Evolutionary conservation across 2,329 filamentous ascomycete species (phyloP), one percentile per base, ranked within the genome.

Genomic region (Arthrobotrys conoides): DNA sequence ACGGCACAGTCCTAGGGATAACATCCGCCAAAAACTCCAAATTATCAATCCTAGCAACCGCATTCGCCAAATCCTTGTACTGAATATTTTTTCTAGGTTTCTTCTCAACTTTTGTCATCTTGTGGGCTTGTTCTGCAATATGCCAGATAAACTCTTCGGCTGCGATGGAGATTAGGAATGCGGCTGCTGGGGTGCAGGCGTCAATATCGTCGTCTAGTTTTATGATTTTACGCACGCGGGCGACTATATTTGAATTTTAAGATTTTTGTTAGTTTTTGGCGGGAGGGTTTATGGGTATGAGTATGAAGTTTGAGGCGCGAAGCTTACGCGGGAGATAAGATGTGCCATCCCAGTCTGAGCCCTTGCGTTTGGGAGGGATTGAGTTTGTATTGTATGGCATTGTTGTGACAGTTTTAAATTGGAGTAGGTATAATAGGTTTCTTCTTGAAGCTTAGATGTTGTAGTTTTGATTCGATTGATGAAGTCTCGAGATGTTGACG

Each of bases 131-230:
- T 80, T 92, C 89, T 20, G 94, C 91, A 27, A 99, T 89, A 84
- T 98, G 92, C 84, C 97, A 93, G 81, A 99, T 91, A 86, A 99
- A 98, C 88, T 97, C 91, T 86, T 99, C 96, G 91, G 96, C 94
- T 22, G 96, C 96, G 77, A 97, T 88, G 0, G 95, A 94, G 82
- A 98, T 96, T 72, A 95, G 91, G 84, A 98, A 98, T 20, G 94
- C 92, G 68, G 95, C 95, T 83, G 97, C 97, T 84, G 94, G 97
- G 57, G 94, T 97, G 84, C 93, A 97, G 83, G 92, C 89, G 80
- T 87, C 88, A 80, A 97, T 92, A 80, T 97, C 95, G 51, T 93
- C 90, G 84, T 99, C 96, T 73, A 93, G 89, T 61, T 90, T 89
- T 78, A 99, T 93, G 83, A 99, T 97, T 86, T 97, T 97, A 86